A percentile compares a stretch with the other conserved stretches of the same genome.
phyloP scores from a whole-genome alignment of 1,284 basidiomycete genomes.

The Leccinum cinnamomeum region DNA sequence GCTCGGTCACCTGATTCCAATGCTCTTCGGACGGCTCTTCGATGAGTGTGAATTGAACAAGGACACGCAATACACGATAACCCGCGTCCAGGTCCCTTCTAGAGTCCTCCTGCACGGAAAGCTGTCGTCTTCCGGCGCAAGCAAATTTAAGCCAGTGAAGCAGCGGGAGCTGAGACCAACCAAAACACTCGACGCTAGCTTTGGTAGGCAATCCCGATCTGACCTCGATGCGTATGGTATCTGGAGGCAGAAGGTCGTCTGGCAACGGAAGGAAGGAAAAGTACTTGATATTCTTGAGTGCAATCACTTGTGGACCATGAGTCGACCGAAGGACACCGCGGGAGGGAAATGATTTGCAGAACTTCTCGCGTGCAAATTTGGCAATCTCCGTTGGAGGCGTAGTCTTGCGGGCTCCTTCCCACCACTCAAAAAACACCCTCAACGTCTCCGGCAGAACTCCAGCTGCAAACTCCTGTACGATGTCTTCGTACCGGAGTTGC shows the following conservation, averaged over 20 bases:
- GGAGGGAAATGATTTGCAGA: constrained; percentile 11
- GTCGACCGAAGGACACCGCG: constrained; percentile 1
- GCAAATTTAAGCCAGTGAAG: constrained; percentile 37
- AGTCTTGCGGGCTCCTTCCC: constrained; percentile 46
- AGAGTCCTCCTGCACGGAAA: constrained; percentile 21
- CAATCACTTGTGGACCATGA: neutral
- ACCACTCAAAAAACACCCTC: constrained; percentile 85
- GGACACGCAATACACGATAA: constrained; percentile 52
- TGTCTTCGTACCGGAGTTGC: constrained; percentile 78
- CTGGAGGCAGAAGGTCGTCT: constrained; percentile 66
- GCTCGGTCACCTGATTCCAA: constrained; percentile 63
- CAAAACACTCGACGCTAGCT: constrained; percentile 68
- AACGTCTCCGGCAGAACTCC: constrained; percentile 77
- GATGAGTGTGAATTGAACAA: constrained; percentile 80
- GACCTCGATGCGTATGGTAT: constrained; percentile 42
- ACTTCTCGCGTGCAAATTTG: neutral
- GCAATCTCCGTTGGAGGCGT: neutral
- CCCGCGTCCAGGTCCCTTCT: constrained; percentile 49
- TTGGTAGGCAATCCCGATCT: constrained; percentile 59
- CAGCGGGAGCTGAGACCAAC: constrained; percentile 71
- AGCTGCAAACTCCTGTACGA: constrained; percentile 73
- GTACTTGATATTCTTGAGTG: constrained; percentile 66
- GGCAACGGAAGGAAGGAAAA: constrained; percentile 67
- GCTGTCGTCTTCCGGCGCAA: neutral
- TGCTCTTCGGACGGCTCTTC: constrained; percentile 54